These are phyloP conservation scores for Misopates orontium DNA, from an alignment of 257 asterid genomes.

Conservation along the genomic window DNA sequence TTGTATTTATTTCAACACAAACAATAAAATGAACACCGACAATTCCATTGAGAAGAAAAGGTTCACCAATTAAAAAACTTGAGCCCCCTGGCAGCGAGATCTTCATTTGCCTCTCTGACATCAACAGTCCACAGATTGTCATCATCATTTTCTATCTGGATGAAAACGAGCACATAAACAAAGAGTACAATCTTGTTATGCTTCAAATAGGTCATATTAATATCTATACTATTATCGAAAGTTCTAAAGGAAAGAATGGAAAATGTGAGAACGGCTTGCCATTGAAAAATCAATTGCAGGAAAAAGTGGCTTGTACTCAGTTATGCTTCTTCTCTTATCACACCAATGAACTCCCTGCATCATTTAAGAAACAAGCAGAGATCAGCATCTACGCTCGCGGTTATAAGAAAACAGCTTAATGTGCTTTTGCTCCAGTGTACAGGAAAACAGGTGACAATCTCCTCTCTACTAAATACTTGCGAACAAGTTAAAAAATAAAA, in stretches of 20 bases:
- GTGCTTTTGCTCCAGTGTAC: not conserved
- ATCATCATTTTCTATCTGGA: slow-evolving; percentile 77
- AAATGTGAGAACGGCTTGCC: slow-evolving; percentile 51
- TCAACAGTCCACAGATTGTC: slow-evolving; percentile 74
- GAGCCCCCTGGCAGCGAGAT: slow-evolving; percentile 73
- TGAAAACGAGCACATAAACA: slow-evolving; percentile 16
- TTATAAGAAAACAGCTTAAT: not conserved
- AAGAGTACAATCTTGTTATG: slow-evolving; percentile 1
- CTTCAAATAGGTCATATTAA: not conserved
- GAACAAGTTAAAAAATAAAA: no score
- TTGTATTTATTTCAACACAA: not conserved
- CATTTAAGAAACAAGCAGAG: slow-evolving; percentile 12
- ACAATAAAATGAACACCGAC: not conserved
- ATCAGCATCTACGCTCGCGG: slow-evolving; percentile 3
- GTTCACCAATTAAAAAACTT: slow-evolving; percentile 73
- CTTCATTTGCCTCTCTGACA: slow-evolving; percentile 68
- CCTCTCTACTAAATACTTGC: not conserved
- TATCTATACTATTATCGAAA: not conserved
- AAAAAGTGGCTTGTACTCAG: slow-evolving; percentile 68
- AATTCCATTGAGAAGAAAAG: slow-evolving; percentile 17
- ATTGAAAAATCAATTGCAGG: slow-evolving; percentile 94
- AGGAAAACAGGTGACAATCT: not conserved
- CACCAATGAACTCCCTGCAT: slow-evolving; percentile 97
- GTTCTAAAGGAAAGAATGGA: slow-evolving; percentile 22
- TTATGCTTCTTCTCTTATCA: slow-evolving; percentile 83